Base-by-base conservation (phyloP, 805 yeast genomes). In the Barnettozyma californica region DNA sequence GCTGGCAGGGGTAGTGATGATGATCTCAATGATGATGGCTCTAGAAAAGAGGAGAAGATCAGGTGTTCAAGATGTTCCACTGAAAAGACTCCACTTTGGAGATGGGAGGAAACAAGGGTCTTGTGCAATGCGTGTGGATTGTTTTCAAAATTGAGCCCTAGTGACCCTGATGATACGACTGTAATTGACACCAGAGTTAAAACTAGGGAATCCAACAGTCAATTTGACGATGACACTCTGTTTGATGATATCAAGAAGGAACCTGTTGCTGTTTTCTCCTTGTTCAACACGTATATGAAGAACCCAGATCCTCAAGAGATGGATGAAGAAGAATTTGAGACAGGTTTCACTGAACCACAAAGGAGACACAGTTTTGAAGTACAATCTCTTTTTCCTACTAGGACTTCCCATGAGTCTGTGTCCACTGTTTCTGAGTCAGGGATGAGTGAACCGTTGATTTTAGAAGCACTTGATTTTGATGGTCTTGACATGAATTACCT, bases 111-210 rank as follows among this genome's bases (percentile, higher is more conserved):
- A n/a, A 9, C 20, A 16, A 11, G 33, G 20, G 21, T 40, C n/a
- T 31, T 40, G 11, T 40, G 43, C 14, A 40, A 40, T 13, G 43
- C 43, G 4, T 40, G 43, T 18, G 43, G 43, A 9, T 26, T 40
- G 33, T 40, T 9, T 16, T 16, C 43, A 4, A 23, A 26, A 26
- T 18, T 40, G 23, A 26, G 34, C 21, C 14, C 43, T 26, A 21
- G 14, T 26, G n/a, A 31, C 21, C 6, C 33, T 6, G 21, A 26
- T 20, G 20, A 40, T 6, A 5, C 43, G 6, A 27, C 31, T n/a
- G 16, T 26, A 7, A 40, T 26, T 25, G 43, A 25, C 43, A 40
- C 6, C 4, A 25, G 21, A n/a, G 21, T 14, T 11, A 40, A 38
- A 38, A 9, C 9, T 14, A 20, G 20, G 3, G 26, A 18, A 21